Conservation (phyloP, 78 protist genomes). For the Tieghemostelium lacteum region DNA sequence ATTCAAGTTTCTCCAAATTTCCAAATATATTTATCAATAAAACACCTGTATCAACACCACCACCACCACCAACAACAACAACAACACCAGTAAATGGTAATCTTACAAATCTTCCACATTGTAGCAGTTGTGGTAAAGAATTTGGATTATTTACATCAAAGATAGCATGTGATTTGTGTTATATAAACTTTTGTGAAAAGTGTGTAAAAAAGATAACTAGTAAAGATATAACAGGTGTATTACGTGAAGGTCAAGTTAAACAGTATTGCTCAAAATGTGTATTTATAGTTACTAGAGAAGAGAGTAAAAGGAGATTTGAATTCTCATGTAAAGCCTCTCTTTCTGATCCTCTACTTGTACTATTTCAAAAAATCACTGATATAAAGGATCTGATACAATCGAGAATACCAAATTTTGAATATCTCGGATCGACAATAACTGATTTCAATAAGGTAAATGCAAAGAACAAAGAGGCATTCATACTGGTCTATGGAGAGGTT, state of each 20-base stretch:
- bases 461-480: conserved; percentile 58
- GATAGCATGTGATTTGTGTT: conserved; percentile 32
- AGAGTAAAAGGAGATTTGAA: conserved; percentile 5
- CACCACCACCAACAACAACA: not conserved
- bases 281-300: conserved; percentile 26
- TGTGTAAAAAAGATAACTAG: conserved; percentile 42
- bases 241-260: conserved; percentile 39
- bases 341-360: conserved; percentile 15
- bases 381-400: conserved; percentile 7
- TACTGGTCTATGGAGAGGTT: conserved; percentile 47
- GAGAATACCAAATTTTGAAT: conserved; percentile 56
- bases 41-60: not conserved
- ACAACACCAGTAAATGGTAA: not conserved
- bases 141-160: conserved; percentile 65
- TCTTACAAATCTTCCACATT: conserved; percentile 29
- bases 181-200: conserved; percentile 4
- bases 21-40: conserved; percentile 53
- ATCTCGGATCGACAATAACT: conserved; percentile 40
- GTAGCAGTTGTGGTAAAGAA: conserved; percentile 4
- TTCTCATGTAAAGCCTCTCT: not conserved
- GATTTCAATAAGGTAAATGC: conserved; percentile 34
- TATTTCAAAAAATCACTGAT: conserved; percentile 34
- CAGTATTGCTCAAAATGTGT: conserved; percentile 31
- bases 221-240: conserved; percentile 71
- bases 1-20: not conserved